Base-by-base conservation (phyloP, 1,284 basidiomycete genomes). In the Hortiboletus rubellus region DNA sequence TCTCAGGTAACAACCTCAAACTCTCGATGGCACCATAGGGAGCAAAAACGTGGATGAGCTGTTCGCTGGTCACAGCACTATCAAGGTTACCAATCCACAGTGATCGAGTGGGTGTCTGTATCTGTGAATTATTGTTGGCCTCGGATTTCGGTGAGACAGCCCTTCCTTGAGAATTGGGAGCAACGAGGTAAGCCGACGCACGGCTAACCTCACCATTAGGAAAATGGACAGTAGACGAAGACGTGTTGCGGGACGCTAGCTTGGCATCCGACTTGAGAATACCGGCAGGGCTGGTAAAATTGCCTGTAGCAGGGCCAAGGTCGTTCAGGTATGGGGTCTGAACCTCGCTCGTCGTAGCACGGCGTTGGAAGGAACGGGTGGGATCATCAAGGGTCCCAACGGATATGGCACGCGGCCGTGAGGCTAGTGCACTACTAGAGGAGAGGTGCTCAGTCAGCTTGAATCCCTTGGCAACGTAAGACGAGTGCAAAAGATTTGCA, bases 1-100 rank as follows among this genome's bases (percentile, higher is more conserved):
- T 98, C 77, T 98, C 96, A 3, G 95, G 95, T 47, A 98, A 81
- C 67, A 98, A 80, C 62, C 96, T 82, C 70, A 98, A 79, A 66
- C 92, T 96, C 77, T 98, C 96, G 62, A 98, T 98, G 15, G 94
- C 92, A 50, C 96, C 96, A 70, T 98, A 98, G 1, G 92, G 92
- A 18, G 94, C 91, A 74, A 99, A 99, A 17, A 96, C 92, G 62
- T 91, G 88, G 60, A 97, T 92, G 53, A 99, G 85, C 68, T 98
- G 94, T 72, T 96, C 93, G 66, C 92, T 94, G 0, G 94, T 94
- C 50, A 96, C 92, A 50, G 89, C 89, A 60, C 91, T 91, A 72
- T 98, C 94, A 46, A 99, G 81, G 72, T 98, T 97, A 47, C 96
- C 96, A 67, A 99, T 96, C 96, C 96, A 99, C 44, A 99, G 80